phyloP scores from a whole-genome alignment of 345 rosid genomes.

The Gynandropsis gynandra region DNA sequence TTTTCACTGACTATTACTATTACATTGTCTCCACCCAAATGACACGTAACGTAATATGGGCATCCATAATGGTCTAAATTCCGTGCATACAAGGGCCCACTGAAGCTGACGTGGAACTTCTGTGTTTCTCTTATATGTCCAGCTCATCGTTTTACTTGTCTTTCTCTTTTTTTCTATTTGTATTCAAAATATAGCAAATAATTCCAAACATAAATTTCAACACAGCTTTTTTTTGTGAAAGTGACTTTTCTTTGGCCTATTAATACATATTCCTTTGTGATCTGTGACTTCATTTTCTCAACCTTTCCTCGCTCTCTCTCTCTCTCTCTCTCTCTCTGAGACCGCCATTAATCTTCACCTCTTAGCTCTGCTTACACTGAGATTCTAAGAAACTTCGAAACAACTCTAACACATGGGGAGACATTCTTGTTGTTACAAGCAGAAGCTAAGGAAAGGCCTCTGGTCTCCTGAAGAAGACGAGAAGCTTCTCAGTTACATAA shows the following conservation, averaged over 20 bases:
- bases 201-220: conserved; percentile 7
- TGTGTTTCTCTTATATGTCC: background rate
- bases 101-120: no score
- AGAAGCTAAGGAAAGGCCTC: conserved; percentile 67
- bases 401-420: conserved; percentile 43
- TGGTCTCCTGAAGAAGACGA: conserved; percentile 91
- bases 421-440: conserved; percentile 61
- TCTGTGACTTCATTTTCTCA: conserved; percentile 44
- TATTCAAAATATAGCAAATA: no score
- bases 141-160: conserved; percentile 1
- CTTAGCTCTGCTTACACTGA: conserved; percentile 1
- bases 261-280: conserved; percentile 1
- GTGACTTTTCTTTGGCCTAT: conserved; percentile 13
- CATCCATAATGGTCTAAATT: no score
- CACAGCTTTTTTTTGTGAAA: conserved; percentile 10
- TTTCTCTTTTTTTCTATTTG: background rate
- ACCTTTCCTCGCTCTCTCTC: background rate
- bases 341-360: conserved; percentile 13
- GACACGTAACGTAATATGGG: no score
- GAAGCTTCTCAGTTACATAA: conserved; percentile 56
- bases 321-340: conserved; percentile 27
- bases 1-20: no score
- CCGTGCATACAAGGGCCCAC: no score
- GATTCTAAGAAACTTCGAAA: background rate
- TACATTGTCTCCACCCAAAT: no score